Conservation (phyloP, 2,329 filamentous ascomycete genomes). For the Aspergillus pseudoterreus region DNA sequence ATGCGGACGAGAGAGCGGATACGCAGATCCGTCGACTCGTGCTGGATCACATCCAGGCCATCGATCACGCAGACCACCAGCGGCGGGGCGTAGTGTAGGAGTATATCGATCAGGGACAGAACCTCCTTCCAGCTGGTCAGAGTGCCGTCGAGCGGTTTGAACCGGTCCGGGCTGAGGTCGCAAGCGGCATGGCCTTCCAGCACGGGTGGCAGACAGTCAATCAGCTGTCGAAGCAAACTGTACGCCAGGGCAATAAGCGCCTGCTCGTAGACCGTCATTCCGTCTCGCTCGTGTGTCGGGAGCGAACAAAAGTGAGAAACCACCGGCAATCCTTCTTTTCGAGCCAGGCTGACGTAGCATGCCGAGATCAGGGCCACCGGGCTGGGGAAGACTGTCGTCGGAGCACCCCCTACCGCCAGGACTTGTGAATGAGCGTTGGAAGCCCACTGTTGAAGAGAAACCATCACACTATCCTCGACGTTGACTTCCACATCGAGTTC, state of each 20-base stretch:
- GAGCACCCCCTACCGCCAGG: slow-evolving; percentile 28
- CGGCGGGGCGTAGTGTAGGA: slow-evolving; percentile 33
- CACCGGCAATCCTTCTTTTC: slow-evolving; percentile 28
- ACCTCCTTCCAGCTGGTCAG: slow-evolving; percentile 34
- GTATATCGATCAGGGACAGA: slow-evolving; percentile 32
- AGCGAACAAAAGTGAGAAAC: slow-evolving; percentile 37
- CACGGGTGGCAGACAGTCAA: slow-evolving; percentile 34
- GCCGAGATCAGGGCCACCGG: slow-evolving; percentile 32
- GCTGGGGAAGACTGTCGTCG: slow-evolving; percentile 21
- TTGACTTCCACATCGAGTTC: slow-evolving; percentile 25
- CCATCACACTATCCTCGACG: slow-evolving; percentile 23
- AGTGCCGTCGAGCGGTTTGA: slow-evolving; percentile 31
- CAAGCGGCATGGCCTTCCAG: slow-evolving; percentile 32
- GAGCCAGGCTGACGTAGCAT: slow-evolving; percentile 30
- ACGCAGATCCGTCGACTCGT: slow-evolving; percentile 29
- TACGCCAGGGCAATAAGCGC: slow-evolving; percentile 36
- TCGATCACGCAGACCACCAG: slow-evolving; percentile 36
- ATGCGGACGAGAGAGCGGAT: slow-evolving; percentile 31
- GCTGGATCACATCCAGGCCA: slow-evolving; percentile 31
- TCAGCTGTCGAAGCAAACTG: slow-evolving; percentile 37
- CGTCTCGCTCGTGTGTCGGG: slow-evolving; percentile 16
- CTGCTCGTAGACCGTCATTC: slow-evolving; percentile 24
- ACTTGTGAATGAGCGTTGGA: slow-evolving; percentile 30
- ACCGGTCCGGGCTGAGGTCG: slow-evolving; percentile 34
- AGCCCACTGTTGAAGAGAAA: slow-evolving; percentile 33